Evolutionary conservation across 225 moss, liverwort and hornwort species (phyloP).

Genomic region (Asterella californica): DNA sequence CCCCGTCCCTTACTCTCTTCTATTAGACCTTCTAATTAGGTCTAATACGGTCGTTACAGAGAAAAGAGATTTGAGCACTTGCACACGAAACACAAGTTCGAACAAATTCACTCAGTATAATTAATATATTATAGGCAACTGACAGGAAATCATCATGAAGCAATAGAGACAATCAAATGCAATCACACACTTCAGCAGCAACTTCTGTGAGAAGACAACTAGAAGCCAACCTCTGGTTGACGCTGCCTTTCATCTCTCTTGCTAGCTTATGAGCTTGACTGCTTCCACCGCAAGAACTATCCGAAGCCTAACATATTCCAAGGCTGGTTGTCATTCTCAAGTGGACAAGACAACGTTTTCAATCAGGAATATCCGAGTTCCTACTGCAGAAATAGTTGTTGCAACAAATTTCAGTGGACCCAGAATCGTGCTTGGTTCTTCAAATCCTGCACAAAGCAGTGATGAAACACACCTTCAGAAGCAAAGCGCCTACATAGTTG

Average conservation of each 20-base stretch:
- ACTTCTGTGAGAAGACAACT: neutral
- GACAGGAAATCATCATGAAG: too few relatives aligned
- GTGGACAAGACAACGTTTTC: too few relatives aligned
- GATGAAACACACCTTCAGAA: neutral
- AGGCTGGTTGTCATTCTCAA: neutral
- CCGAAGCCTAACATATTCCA: slow-evolving; percentile 22
- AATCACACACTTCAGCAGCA: neutral
- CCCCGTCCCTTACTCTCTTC: too few relatives aligned
- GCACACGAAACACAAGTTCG: neutral
- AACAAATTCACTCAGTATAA: neutral
- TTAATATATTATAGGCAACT: neutral
- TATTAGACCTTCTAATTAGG: neutral
- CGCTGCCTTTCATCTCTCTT: slow-evolving; percentile 32
- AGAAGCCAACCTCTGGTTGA: slow-evolving; percentile 30
- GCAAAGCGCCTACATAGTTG: neutral
- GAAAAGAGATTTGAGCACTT: neutral
- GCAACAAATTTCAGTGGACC: neutral
- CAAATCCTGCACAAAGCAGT: neutral
- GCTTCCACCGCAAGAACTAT: slow-evolving; percentile 27
- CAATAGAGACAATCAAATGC: neutral
- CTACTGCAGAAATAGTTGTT: neutral
- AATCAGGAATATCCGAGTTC: neutral
- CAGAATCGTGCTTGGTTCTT: neutral
- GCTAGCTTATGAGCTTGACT: slow-evolving; percentile 38
- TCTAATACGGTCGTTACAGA: neutral